These are phyloP conservation scores for Kurtzmaniella cleridarum DNA, from an alignment of 805 yeast species.

Conservation along the genomic window DNA sequence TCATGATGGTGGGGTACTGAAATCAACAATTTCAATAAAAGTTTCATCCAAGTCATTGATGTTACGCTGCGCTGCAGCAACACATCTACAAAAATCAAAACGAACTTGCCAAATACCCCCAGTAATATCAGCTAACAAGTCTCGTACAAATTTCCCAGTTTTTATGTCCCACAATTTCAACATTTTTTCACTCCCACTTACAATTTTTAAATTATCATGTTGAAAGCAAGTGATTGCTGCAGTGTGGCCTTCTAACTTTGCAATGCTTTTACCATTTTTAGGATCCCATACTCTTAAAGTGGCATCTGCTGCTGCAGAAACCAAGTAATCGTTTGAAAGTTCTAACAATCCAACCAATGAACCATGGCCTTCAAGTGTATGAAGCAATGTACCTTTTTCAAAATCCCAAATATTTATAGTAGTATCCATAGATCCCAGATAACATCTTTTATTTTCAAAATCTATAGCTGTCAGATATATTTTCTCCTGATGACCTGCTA, in stretches of 20 bases:
- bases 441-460: constrained; percentile 68
- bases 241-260: constrained; percentile 74
- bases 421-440: constrained; percentile 88
- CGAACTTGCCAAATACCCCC: constrained; percentile 95
- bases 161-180: constrained; percentile 82
- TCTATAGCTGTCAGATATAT: constrained; percentile 89
- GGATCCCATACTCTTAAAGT: constrained; percentile 93
- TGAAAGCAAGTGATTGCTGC: constrained; percentile 91
- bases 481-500: constrained; percentile 80
- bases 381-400: constrained; percentile 62
- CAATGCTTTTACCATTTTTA: constrained; percentile 56
- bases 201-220: constrained; percentile 76
- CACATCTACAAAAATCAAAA: constrained; percentile 77
- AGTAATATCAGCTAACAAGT: constrained; percentile 65
- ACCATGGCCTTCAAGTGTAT: constrained; percentile 79
- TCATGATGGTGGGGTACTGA: constrained; percentile 39
- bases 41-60: constrained; percentile 51
- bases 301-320: constrained; percentile 94
- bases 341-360: constrained; percentile 85
- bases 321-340: constrained; percentile 67
- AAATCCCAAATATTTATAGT: constrained; percentile 88
- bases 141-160: constrained; percentile 70
- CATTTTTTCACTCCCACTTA: constrained; percentile 86
- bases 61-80: constrained; percentile 77
- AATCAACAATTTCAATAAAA: constrained; percentile 79